A percentile compares a stretch with the other conserved stretches of the same genome.
phyloP scores from a whole-genome alignment of 2,329 filamentous ascomycete genomes.

The Conoideocrella luteorostrata region DNA sequence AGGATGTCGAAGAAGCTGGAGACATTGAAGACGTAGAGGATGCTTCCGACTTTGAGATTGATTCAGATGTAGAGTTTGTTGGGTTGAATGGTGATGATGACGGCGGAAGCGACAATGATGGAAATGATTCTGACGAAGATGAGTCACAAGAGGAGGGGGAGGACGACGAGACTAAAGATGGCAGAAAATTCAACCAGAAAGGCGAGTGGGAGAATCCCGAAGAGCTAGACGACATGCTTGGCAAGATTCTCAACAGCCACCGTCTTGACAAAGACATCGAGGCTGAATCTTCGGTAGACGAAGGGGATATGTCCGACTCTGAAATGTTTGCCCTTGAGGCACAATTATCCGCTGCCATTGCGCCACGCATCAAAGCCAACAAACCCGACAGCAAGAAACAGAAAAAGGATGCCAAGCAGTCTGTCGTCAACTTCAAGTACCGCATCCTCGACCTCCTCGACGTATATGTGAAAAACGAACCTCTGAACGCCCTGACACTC shows the following conservation, averaged over 20 bases:
- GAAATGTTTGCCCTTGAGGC: constrained; percentile 88
- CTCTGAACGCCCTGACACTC: constrained; percentile 60
- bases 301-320: constrained; percentile 87
- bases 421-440: constrained; percentile 90
- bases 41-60: constrained; percentile 16
- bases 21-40: constrained; percentile 7
- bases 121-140: constrained; percentile 27
- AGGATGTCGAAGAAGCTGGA: constrained; percentile 21
- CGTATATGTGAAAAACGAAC: constrained; percentile 77
- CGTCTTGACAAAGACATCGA: constrained; percentile 52
- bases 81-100: constrained; percentile 39
- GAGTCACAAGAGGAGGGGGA: constrained; percentile 14
- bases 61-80: constrained; percentile 45
- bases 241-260: constrained; percentile 69
- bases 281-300: constrained; percentile 52
- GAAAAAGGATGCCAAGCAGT: constrained; percentile 80
- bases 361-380: constrained; percentile 57
- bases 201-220: constrained; percentile 36
- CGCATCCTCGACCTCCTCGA: constrained; percentile 82
- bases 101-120: constrained; percentile 11
- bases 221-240: constrained; percentile 66
- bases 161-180: constrained; percentile 33
- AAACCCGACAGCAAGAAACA: constrained; percentile 69
- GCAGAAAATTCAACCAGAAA: constrained; percentile 33
- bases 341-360: constrained; percentile 79